phyloP scores from a whole-genome alignment of 169 alveolate species.

The Plasmodium vinckei region DNA sequence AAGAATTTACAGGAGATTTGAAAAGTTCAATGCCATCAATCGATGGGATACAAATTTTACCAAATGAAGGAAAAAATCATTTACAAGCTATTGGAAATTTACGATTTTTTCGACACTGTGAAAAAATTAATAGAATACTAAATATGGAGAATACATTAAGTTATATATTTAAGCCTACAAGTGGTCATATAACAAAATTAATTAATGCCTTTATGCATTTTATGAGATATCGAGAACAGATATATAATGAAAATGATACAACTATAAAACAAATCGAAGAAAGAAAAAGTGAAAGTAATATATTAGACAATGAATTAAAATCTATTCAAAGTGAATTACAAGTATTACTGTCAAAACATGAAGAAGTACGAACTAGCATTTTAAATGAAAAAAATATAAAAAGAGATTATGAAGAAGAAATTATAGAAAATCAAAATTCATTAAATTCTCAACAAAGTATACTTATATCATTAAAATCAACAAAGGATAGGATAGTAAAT shows the following conservation, averaged over 20 bases:
- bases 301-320: constrained; percentile 40
- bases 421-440: constrained; percentile 57
- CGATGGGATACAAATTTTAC: constrained; percentile 60
- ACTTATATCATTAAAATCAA: constrained; percentile 40
- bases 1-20: constrained; percentile 72
- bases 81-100: constrained; percentile 75
- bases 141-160: constrained; percentile 57
- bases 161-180: constrained; percentile 63
- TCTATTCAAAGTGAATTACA: constrained; percentile 25
- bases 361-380: constrained; percentile 46
- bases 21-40: constrained; percentile 72
- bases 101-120: constrained; percentile 71
- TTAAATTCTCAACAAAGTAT: constrained; percentile 64
- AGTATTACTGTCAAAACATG: constrained; percentile 20
- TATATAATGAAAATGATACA: constrained; percentile 54
- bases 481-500: constrained; percentile 61
- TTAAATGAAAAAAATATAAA: constrained; percentile 47
- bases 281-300: constrained; percentile 20
- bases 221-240: constrained; percentile 61
- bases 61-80: constrained; percentile 74
- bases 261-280: constrained; percentile 43
- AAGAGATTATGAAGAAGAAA: constrained; percentile 75
- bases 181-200: constrained; percentile 62
- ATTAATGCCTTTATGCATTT: constrained; percentile 65
- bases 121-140: constrained; percentile 44